phyloP scores from a whole-genome alignment of 148 eudicot species.

The Dysphania ambrosioides region DNA sequence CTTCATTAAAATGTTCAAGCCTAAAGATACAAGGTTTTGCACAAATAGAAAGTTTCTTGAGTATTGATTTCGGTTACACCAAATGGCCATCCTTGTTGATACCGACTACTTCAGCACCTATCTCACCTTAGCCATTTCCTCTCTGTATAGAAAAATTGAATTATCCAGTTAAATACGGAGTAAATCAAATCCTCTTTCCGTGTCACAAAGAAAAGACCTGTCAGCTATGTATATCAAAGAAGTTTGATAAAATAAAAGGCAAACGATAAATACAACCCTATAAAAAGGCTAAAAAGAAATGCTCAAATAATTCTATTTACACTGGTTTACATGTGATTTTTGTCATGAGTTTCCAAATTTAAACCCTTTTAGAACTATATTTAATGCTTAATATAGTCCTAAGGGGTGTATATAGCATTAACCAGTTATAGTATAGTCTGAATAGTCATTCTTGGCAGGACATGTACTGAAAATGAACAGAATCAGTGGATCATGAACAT shows the following conservation, averaged over 20 bases:
- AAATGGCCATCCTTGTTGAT: background rate
- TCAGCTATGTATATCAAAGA: no score
- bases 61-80: conserved; percentile 11
- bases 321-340: no score
- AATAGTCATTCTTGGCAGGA: no score
- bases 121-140: conserved; percentile 72
- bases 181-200: background rate
- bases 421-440: no score
- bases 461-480: background rate
- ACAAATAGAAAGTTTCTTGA: conserved; percentile 4
- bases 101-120: background rate
- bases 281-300: no score
- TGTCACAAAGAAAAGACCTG: background rate
- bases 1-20: conserved; percentile 2
- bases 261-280: no score
- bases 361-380: no score
- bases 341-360: no score
- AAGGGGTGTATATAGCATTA: no score
- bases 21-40: conserved; percentile 2
- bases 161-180: background rate
- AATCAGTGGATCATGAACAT: background rate
- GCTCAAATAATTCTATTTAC: no score
- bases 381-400: no score
- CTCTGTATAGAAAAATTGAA: conserved; percentile 39
- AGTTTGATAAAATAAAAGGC: no score